Conservation (phyloP, 1,139 yeast species). For the Candida pseudoviswanathii region DNA sequence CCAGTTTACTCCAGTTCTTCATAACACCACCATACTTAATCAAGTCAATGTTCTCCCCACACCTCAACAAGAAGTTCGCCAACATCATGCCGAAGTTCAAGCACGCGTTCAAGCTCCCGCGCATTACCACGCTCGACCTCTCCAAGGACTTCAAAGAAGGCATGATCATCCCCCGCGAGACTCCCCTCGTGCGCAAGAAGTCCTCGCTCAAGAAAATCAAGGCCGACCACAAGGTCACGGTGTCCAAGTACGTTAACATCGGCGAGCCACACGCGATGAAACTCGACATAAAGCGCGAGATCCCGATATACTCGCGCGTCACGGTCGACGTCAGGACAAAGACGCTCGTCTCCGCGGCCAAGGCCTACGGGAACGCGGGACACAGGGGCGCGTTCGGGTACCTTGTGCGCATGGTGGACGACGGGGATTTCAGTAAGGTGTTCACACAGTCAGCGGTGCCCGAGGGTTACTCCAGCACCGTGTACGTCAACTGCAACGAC, state of each 20-base stretch:
- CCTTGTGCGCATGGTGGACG: conserved; percentile 65
- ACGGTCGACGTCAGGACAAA: conserved; percentile 69
- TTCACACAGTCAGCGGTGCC: conserved; percentile 70
- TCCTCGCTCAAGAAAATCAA: conserved; percentile 41
- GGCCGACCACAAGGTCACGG: conserved; percentile 52
- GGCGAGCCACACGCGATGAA: conserved; percentile 64
- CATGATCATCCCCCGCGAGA: conserved; percentile 59
- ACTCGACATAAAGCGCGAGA: conserved; percentile 54
- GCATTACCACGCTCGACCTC: conserved; percentile 57
- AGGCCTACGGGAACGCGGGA: conserved; percentile 69
- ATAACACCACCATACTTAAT: conserved; percentile 85
- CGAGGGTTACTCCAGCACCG: conserved; percentile 70
- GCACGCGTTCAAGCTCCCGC: conserved; percentile 72
- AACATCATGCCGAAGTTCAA: conserved; percentile 46
- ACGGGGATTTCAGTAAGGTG: conserved; percentile 52
- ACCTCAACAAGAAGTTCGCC: conserved; percentile 24
- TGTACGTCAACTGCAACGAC: conserved; percentile 70
- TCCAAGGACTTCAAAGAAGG: conserved; percentile 60
- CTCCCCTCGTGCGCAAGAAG: conserved; percentile 41
- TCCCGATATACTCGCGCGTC: conserved; percentile 79
- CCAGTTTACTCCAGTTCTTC: conserved; percentile 75
- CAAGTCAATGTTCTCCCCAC: conserved; percentile 54
- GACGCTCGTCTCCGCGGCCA: conserved; percentile 68
- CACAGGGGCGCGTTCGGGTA: conserved; percentile 71
- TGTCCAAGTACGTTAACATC: conserved; percentile 64